Percentiles rank a stretch among this genome's conserved stretches.
phyloP scores from a whole-genome alignment of 345 rosid genomes.

The Heritiera littoralis region DNA sequence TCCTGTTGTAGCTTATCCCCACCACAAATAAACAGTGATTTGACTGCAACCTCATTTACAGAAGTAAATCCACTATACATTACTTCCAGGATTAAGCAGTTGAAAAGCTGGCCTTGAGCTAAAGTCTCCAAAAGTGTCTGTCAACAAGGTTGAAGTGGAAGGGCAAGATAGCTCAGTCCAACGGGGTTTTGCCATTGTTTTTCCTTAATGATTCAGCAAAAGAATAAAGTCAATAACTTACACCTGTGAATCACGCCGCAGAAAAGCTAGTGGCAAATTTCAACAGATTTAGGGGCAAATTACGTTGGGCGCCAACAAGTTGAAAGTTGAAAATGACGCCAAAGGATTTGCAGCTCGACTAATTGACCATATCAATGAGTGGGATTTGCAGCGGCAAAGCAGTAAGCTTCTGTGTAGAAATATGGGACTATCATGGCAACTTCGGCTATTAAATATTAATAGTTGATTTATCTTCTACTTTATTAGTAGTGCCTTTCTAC shows the following conservation, averaged over 20 bases:
- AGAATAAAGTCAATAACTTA: background rate
- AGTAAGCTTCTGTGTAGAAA: background rate
- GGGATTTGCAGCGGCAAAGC: background rate
- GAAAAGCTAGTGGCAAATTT: background rate
- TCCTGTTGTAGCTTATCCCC: background rate
- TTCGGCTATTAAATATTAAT: background rate
- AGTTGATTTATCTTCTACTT: background rate
- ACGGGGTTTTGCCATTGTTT: background rate
- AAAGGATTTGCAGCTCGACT: background rate
- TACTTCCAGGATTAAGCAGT: background rate
- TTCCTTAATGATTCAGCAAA: background rate
- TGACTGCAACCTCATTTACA: background rate
- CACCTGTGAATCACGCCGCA: background rate
- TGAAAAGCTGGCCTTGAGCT: background rate
- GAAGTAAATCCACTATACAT: background rate
- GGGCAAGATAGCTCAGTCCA: background rate
- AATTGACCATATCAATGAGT: background rate
- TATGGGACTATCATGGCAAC: background rate
- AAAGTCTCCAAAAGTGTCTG: background rate
- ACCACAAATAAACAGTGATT: background rate
- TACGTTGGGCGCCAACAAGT: background rate
- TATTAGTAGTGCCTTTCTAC: background rate
- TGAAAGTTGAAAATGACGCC: constrained; percentile 1
- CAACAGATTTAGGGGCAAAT: background rate
- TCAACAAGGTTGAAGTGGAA: background rate